Percentiles rank a stretch among this genome's conserved stretches.
Evolutionary conservation across 192 early-diverging fungal species (phyloP).

Genomic region (Coemansia sp.): DNA sequence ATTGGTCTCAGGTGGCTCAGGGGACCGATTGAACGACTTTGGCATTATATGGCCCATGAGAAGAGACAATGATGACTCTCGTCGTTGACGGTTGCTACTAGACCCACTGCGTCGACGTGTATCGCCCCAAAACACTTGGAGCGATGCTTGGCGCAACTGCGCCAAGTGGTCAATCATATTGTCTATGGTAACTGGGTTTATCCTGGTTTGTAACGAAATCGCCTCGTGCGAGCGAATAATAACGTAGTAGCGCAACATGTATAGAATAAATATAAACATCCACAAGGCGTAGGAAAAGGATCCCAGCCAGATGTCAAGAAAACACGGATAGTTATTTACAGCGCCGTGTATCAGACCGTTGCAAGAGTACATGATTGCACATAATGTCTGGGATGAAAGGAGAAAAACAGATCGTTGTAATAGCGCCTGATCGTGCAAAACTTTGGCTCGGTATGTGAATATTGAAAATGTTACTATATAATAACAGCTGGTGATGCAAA

Average conservation of each 20-base stretch:
- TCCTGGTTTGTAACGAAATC: slow-evolving; percentile 20
- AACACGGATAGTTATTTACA: slow-evolving; percentile 30
- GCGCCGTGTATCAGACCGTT: slow-evolving; percentile 18
- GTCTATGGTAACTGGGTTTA: slow-evolving; percentile 36
- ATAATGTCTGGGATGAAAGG: slow-evolving; percentile 12
- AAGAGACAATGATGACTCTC: neutral
- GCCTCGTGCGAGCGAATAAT: slow-evolving; percentile 10
- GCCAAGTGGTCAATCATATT: slow-evolving; percentile 32
- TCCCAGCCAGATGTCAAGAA: slow-evolving; percentile 32
- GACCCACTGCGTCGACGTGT: neutral
- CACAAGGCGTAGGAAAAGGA: slow-evolving; percentile 20
- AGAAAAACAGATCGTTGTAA: slow-evolving; percentile 34
- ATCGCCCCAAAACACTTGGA: neutral
- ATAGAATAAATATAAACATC: slow-evolving; percentile 19
- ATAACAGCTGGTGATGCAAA: slow-evolving; percentile 19
- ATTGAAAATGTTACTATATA: slow-evolving; percentile 15
- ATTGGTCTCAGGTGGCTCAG: neutral
- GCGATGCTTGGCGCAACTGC: slow-evolving; percentile 3
- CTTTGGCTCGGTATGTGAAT: slow-evolving; percentile 30
- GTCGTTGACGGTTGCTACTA: neutral
- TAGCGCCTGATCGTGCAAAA: slow-evolving; percentile 23
- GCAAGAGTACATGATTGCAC: slow-evolving; percentile 11
- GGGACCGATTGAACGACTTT: neutral
- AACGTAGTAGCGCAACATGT: slow-evolving; percentile 32
- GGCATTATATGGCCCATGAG: neutral